Percentiles rank a stretch among this genome's conserved stretches.
These are phyloP conservation scores for Triangularia setosa DNA, from an alignment of 2,329 filamentous ascomycete species.

Conservation along the genomic window DNA sequence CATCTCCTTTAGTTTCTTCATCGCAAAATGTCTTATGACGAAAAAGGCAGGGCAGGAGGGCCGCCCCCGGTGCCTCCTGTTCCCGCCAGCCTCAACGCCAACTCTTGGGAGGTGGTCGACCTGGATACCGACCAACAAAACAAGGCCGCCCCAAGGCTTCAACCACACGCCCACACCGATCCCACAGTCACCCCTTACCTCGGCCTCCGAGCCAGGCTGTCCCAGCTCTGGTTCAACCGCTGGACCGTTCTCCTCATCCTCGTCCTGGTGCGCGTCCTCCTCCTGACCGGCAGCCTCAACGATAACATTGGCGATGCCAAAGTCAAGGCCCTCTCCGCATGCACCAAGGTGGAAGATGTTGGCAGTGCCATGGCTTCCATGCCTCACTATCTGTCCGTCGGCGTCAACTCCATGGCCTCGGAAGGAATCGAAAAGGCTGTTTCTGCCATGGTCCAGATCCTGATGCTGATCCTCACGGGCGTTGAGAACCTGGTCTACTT, in stretches of 20 bases:
- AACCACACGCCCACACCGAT: constrained; percentile 47
- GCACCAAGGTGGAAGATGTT: constrained; percentile 85
- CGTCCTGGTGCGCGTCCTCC: constrained; percentile 74
- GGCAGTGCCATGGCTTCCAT: constrained; percentile 96
- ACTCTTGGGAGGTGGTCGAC: constrained; percentile 33
- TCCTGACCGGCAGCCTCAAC: constrained; percentile 70
- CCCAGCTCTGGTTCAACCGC: constrained; percentile 95
- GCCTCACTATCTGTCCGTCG: constrained; percentile 88
- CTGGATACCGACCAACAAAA: constrained; percentile 33
- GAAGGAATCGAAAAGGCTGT: constrained; percentile 76
- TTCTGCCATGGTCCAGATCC: constrained; percentile 71
- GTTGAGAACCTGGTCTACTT: constrained; percentile 88
- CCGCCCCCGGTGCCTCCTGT: constrained; percentile 31
- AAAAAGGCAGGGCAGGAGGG: constrained; percentile 19
- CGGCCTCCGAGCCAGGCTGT: constrained; percentile 80
- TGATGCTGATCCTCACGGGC: constrained; percentile 74
- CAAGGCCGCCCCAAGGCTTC: constrained; percentile 30
- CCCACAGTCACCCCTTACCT: constrained; percentile 84
- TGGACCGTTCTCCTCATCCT: constrained; percentile 91
- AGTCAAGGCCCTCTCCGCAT: constrained; percentile 78
- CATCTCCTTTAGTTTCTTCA: not conserved
- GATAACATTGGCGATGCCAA: constrained; percentile 73
- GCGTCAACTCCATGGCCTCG: constrained; percentile 83
- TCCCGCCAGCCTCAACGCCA: constrained; percentile 25
- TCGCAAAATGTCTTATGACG: constrained; percentile 25